phyloP scores from a whole-genome alignment of 148 eudicot species.

The Cornus suecica region DNA sequence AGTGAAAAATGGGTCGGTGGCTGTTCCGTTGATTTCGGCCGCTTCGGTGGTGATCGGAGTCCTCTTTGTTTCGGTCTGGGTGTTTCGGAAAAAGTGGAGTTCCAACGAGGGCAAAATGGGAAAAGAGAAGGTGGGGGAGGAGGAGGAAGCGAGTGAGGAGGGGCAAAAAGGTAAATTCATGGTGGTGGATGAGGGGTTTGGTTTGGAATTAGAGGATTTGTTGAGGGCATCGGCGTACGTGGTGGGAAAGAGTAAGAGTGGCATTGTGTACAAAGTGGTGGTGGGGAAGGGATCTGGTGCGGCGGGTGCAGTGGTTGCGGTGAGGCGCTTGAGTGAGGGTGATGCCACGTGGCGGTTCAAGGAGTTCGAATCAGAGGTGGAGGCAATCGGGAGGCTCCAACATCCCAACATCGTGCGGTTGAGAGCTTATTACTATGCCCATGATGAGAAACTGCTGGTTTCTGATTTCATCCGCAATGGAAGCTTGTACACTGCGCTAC shows the following conservation, averaged over 20 bases:
- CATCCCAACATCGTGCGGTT: conserved; percentile 71
- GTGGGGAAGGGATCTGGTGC: conserved; percentile 48
- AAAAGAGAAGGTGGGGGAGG: conserved; percentile 27
- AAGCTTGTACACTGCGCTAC: conserved; percentile 76
- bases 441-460: conserved; percentile 81
- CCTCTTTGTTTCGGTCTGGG: conserved; percentile 50
- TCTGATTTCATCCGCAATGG: conserved; percentile 83
- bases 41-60: conserved; percentile 45
- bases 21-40: conserved; percentile 43
- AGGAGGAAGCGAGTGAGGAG: conserved; percentile 38
- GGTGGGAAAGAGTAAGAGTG: conserved; percentile 87
- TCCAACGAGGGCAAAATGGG: conserved; percentile 41
- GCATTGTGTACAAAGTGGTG: conserved; percentile 88
- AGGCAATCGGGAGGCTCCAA: conserved; percentile 66
- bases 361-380: conserved; percentile 86
- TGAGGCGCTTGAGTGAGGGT: conserved; percentile 83
- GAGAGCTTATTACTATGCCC: conserved; percentile 88
- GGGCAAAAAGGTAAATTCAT: conserved; percentile 90
- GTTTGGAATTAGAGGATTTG: conserved; percentile 92
- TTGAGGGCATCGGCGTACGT: conserved; percentile 97
- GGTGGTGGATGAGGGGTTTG: conserved; percentile 69
- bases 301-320: conserved; percentile 56
- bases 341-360: conserved; percentile 60
- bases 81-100: conserved; percentile 45
- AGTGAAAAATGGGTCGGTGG: conserved; percentile 29